Conservation (phyloP, 768 basidiomycete species). For the Leucosporidium creatinivorum region DNA sequence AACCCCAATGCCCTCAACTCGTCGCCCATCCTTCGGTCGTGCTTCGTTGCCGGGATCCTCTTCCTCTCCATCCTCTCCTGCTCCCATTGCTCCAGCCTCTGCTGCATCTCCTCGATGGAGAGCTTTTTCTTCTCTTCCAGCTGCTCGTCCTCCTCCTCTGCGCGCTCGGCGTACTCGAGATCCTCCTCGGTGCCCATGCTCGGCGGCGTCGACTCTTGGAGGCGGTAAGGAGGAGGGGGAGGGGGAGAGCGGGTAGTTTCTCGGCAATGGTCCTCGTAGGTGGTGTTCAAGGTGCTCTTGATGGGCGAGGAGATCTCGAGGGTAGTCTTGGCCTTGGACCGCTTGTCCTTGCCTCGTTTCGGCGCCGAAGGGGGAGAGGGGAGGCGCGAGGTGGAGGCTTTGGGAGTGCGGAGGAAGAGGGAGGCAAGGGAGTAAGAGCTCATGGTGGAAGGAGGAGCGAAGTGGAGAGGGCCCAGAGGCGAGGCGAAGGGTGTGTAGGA, state of each 20-base stretch:
- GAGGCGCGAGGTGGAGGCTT: too few species aligned
- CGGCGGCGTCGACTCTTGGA: background rate
- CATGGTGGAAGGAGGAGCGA: background rate
- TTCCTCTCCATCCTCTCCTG: background rate
- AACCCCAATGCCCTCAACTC: too few species aligned
- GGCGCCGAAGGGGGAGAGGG: too few species aligned
- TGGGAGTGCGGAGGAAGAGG: background rate
- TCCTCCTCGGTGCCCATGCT: background rate
- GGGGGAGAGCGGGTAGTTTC: background rate
- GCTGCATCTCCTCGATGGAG: background rate
- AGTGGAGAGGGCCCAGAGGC: constrained; percentile 3
- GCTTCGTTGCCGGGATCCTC: too few species aligned
- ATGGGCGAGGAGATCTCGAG: background rate
- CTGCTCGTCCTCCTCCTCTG: background rate
- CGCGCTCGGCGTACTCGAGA: background rate
- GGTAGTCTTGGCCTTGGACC: background rate
- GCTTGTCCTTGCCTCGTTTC: too few species aligned
- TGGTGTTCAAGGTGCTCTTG: background rate
- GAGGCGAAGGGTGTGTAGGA: background rate
- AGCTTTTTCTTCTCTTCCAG: background rate
- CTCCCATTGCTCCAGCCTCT: background rate
- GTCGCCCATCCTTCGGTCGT: too few species aligned
- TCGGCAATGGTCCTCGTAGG: background rate
- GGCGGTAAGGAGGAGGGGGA: constrained; percentile 1
- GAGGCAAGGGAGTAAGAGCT: background rate